Evolutionary conservation across 2,329 filamentous ascomycete genomes (phyloP), one percentile per base, ranked within the genome.

Genomic region (Fusarium redolens): DNA sequence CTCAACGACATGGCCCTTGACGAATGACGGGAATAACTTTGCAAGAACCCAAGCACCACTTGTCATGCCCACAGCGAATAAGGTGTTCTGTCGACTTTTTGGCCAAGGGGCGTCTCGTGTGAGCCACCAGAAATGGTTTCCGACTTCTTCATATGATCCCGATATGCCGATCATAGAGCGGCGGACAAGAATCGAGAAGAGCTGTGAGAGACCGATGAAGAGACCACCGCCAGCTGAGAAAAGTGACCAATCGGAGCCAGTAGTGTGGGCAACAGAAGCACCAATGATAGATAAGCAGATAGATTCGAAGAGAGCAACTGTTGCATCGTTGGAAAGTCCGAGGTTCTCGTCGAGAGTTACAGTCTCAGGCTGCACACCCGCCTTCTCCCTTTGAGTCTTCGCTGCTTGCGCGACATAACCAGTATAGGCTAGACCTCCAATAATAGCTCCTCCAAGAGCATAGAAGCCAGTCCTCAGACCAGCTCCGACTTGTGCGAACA

Each of bases 111-210:
- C 78, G 22, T 82, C 80, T 14, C 79, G 72, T 48, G 81, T 57
- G 4, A 85, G 45, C 77, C 83, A 84, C 82, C 85, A 86, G 69
- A 91, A 83, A 72, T 86, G 84, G 60, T 86, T 85, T 13, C 89
- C 90, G 9, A 87, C 71, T 74, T 92, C 89, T 75, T 92, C 89
- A 72, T 89, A 92, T 1, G 87, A 87, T 3, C 84, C 84, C 5
- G 90, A 92, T 4, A 90, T 87, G 10, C 91, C 91, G 7, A 93
- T 78, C 65, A 91, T 84, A 44, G 84, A 82, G 28, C 83, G 83
- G 30, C 89, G 86, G 38, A 86, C 75, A 15, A 88, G 65, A 0
- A 92, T 78, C 1, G 89, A 91, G 7, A 87, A 78, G 12, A 89
- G 80, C 79, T 93, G 91, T 0, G 89, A 86, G 3, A 83, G 76